Conservation (phyloP, 2,329 filamentous ascomycete genomes). For the Hypoxylon sp. region DNA sequence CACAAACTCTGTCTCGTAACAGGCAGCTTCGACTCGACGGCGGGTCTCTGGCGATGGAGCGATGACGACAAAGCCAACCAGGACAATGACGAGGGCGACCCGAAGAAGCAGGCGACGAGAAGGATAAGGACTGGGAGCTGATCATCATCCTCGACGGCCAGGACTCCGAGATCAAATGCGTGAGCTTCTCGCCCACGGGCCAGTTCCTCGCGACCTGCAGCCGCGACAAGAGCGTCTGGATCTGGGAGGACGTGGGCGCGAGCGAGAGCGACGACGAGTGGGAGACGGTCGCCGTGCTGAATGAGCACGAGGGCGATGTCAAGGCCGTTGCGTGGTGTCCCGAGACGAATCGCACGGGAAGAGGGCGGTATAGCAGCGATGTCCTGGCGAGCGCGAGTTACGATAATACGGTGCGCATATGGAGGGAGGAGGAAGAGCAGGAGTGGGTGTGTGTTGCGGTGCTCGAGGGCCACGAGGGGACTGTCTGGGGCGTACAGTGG, state of each 20-base stretch:
- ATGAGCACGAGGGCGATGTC: slow-evolving; percentile 95
- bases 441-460: slow-evolving; percentile 94
- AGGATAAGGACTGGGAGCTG: slow-evolving; percentile 84
- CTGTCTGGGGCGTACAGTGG: slow-evolving; percentile 91
- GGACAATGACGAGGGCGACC: slow-evolving; percentile 61
- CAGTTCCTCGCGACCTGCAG: slow-evolving; percentile 90
- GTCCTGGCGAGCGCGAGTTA: slow-evolving; percentile 93
- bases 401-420: slow-evolving; percentile 90
- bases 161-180: slow-evolving; percentile 90
- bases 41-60: slow-evolving; percentile 84
- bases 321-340: slow-evolving; percentile 96
- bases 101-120: slow-evolving; percentile 69
- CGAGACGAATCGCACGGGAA: slow-evolving; percentile 66
- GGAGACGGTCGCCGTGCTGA: slow-evolving; percentile 94
- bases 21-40: slow-evolving; percentile 93
- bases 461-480: slow-evolving; percentile 84
- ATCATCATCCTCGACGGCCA: slow-evolving; percentile 94
- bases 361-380: slow-evolving; percentile 71
- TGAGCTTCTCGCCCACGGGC: slow-evolving; percentile 81
- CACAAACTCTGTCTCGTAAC: slow-evolving; percentile 85
- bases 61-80: slow-evolving; percentile 55
- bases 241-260: slow-evolving; percentile 91
- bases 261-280: slow-evolving; percentile 90
- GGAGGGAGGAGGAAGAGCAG: slow-evolving; percentile 87
- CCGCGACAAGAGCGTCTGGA: slow-evolving; percentile 95